Percentiles rank a stretch among this genome's conserved stretches.
Conservation (phyloP, 352 stramenopile species). For the Thalassiosira mediterranea region DNA sequence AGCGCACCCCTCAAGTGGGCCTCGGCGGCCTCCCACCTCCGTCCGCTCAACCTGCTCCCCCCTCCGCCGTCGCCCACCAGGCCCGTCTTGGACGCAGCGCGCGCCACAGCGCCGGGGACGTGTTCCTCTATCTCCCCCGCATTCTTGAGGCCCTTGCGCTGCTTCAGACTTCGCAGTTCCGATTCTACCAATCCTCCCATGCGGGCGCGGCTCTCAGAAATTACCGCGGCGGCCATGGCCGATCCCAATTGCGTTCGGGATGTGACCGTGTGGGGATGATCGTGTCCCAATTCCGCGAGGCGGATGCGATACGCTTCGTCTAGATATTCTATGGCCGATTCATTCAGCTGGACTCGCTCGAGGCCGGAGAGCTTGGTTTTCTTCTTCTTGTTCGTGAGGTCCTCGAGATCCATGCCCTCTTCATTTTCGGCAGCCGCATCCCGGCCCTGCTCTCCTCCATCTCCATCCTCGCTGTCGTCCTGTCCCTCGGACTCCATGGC, state of each 20-base stretch:
- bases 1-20: conserved; percentile 72
- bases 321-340: conserved; percentile 74
- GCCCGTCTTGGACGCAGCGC: conserved; percentile 20
- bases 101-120: conserved; percentile 34
- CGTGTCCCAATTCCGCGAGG: conserved; percentile 60
- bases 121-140: conserved; percentile 29
- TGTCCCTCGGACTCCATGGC: conserved; percentile 32
- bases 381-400: conserved; percentile 19
- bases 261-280: conserved; percentile 75
- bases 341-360: conserved; percentile 70
- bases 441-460: conserved; percentile 10
- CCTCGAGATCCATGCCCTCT: conserved; percentile 56
- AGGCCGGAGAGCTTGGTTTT: conserved; percentile 58
- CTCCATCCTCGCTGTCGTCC: not conserved
- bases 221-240: conserved; percentile 61
- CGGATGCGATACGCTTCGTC: conserved; percentile 77
- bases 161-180: conserved; percentile 34
- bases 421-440: too few relatives aligned
- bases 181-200: conserved; percentile 29
- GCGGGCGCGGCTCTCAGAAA: conserved; percentile 29
- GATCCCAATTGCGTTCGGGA: conserved; percentile 58
- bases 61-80: too few relatives aligned
- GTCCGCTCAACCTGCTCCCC: conserved; percentile 47
- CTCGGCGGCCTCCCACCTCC: conserved; percentile 73
- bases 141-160: conserved; percentile 7